Conservation (phyloP, 192 early-diverging fungal species). For the Coemansia sp. region DNA sequence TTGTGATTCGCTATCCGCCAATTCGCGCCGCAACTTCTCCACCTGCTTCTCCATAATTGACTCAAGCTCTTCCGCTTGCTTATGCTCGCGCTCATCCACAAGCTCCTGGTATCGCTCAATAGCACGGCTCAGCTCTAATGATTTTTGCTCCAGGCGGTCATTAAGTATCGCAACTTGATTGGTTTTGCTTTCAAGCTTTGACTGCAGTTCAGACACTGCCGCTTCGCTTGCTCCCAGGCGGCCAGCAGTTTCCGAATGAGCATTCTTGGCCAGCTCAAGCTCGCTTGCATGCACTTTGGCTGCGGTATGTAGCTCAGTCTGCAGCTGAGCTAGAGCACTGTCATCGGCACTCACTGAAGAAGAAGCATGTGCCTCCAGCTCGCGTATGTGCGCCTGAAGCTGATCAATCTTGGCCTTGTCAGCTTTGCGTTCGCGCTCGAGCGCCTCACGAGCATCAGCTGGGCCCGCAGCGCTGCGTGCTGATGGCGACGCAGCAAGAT, state of each 20-base stretch:
- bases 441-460: conserved; percentile 16
- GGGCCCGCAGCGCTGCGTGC: conserved; percentile 5
- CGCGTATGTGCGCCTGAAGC: conserved; percentile 25
- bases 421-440: conserved; percentile 37
- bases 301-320: conserved; percentile 4
- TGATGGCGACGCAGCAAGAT: conserved; percentile 29
- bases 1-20: conserved; percentile 20
- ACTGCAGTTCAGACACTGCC: conserved; percentile 10
- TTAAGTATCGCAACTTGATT: conserved; percentile 17
- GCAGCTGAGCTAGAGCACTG: conserved; percentile 14
- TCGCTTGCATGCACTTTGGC: conserved; percentile 4
- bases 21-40: conserved; percentile 26
- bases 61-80: conserved; percentile 12
- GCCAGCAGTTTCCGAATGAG: background rate
- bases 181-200: conserved; percentile 13
- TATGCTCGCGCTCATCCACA: conserved; percentile 15
- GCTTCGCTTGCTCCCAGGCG: conserved; percentile 10
- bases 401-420: conserved; percentile 21
- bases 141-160: conserved; percentile 12
- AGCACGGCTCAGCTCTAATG: conserved; percentile 14
- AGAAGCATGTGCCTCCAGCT: conserved; percentile 10
- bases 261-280: conserved; percentile 6
- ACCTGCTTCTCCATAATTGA: conserved; percentile 15
- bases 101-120: conserved; percentile 23
- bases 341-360: background rate